phyloP scores from a whole-genome alignment of 108 stramenopile species.

The Fragilariopsis cylindrus region DNA sequence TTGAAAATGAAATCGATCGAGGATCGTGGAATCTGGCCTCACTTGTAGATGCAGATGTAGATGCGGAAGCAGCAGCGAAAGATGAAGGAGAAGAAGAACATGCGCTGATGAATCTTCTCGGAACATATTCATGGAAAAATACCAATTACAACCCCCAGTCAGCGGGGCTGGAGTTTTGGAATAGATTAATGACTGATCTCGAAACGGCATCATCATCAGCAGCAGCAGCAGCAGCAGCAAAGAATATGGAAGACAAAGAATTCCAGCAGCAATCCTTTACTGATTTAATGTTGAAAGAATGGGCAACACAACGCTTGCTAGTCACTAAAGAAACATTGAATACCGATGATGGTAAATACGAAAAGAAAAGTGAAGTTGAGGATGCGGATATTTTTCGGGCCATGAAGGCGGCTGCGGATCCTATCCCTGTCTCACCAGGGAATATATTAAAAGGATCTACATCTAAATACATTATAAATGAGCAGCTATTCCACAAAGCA shows the following conservation, averaged over 20 bases:
- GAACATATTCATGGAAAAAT: constrained; percentile 19
- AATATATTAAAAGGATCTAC: constrained; percentile 24
- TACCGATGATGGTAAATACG: constrained; percentile 5
- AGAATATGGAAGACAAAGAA: not conserved
- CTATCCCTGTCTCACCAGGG: constrained; percentile 11
- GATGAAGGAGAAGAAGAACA: not conserved
- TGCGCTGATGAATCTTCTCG: not conserved
- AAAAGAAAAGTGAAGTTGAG: not conserved
- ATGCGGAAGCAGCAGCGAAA: not conserved
- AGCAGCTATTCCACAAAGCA: constrained; percentile 68
- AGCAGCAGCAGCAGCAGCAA: too few species aligned
- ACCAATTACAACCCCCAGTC: not conserved
- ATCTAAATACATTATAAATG: constrained; percentile 48
- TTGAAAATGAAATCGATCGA: constrained; percentile 47
- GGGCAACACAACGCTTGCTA: constrained; percentile 41
- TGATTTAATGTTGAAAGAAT: constrained; percentile 64
- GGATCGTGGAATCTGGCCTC: constrained; percentile 57
- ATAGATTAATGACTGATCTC: not conserved
- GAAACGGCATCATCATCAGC: not conserved
- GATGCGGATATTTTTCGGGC: constrained; percentile 34
- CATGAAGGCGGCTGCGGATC: constrained; percentile 15
- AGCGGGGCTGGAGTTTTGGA: constrained; percentile 11
- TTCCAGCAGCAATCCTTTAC: constrained; percentile 31
- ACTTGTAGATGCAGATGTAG: not conserved
- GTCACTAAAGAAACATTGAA: constrained; percentile 22